These are phyloP conservation scores for Xylaria sp. DNA, from an alignment of 2,329 filamentous ascomycete species.

Conservation along the genomic window DNA sequence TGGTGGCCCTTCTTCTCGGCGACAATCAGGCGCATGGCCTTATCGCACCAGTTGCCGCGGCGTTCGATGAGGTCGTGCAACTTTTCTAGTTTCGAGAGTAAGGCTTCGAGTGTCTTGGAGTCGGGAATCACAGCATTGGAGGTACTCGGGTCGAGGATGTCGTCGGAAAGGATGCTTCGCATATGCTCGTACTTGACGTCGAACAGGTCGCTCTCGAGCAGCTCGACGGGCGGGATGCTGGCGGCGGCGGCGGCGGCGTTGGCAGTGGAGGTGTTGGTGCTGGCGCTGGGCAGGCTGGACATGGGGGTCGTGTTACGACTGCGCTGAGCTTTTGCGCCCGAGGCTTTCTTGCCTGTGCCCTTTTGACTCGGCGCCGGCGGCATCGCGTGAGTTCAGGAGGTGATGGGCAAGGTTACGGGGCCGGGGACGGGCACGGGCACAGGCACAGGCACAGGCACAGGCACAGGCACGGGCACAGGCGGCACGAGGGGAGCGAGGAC, in stretches of 20 bases:
- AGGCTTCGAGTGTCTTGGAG: constrained; percentile 70
- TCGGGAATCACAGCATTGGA: constrained; percentile 69
- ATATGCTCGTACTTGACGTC: constrained; percentile 69
- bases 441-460: background rate
- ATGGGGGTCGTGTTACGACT: constrained; percentile 84
- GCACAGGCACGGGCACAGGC: background rate
- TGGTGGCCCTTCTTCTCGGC: constrained; percentile 69
- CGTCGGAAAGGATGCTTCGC: constrained; percentile 72
- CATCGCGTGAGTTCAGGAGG: constrained; percentile 55
- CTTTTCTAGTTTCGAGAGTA: constrained; percentile 71
- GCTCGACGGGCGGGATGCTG: constrained; percentile 61
- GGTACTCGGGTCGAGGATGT: constrained; percentile 72
- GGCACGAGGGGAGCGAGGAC: background rate
- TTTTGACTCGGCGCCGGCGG: constrained; percentile 68
- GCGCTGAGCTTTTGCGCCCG: constrained; percentile 70
- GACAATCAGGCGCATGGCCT: constrained; percentile 76
- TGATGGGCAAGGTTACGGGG: background rate
- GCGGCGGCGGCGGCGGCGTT: constrained; percentile 21
- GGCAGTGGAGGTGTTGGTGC: constrained; percentile 18
- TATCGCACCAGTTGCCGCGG: constrained; percentile 74
- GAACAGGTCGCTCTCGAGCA: constrained; percentile 72
- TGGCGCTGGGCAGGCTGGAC: constrained; percentile 55
- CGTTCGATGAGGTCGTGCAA: constrained; percentile 74
- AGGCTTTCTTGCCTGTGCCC: constrained; percentile 72
- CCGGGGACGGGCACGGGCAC: background rate